Conservation (phyloP, 228 moss, liverwort and hornwort genomes). For the Sphagnum magellanicum region DNA sequence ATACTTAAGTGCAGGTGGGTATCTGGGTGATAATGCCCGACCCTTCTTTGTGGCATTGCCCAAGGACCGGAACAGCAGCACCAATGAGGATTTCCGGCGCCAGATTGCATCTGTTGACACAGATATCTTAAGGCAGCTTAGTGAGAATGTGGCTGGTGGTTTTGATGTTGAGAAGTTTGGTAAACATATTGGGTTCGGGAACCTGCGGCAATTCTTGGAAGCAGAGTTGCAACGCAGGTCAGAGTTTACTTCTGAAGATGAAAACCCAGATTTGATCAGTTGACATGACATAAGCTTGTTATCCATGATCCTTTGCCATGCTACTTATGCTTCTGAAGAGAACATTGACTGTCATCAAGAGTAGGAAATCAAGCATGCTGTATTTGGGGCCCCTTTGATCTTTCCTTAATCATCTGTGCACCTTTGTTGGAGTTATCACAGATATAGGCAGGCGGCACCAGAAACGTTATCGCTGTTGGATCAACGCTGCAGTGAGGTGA, state of each 20-base stretch:
- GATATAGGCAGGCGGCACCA: conserved; percentile 78
- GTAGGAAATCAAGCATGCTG: background rate
- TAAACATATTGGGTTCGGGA: conserved; percentile 65
- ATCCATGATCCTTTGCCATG: background rate
- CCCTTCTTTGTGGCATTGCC: conserved; percentile 90
- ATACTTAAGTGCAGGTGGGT: conserved; percentile 72
- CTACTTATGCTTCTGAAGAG: background rate
- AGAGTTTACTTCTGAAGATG: background rate
- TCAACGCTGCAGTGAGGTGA: conserved; percentile 62
- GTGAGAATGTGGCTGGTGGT: conserved; percentile 64
- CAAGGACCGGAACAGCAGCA: conserved; percentile 46
- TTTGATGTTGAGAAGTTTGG: conserved; percentile 83
- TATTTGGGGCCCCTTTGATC: too few relatives aligned
- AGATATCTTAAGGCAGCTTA: conserved; percentile 51
- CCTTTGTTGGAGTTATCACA: conserved; percentile 7
- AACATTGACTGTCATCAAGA: background rate
- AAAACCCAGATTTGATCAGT: too few relatives aligned
- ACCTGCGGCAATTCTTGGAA: conserved; percentile 55
- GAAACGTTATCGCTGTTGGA: conserved; percentile 67
- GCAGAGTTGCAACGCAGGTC: conserved; percentile 75
- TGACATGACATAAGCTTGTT: too few relatives aligned
- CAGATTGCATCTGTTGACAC: conserved; percentile 60
- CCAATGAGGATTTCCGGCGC: conserved; percentile 70
- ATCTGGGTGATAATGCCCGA: conserved; percentile 68
- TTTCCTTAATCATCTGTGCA: too few relatives aligned